Percentiles rank a stretch among this genome's conserved stretches.
These are phyloP conservation scores for Daldinia caldariorum DNA, from an alignment of 495 filamentous ascomycete species.

Conservation along the genomic window DNA sequence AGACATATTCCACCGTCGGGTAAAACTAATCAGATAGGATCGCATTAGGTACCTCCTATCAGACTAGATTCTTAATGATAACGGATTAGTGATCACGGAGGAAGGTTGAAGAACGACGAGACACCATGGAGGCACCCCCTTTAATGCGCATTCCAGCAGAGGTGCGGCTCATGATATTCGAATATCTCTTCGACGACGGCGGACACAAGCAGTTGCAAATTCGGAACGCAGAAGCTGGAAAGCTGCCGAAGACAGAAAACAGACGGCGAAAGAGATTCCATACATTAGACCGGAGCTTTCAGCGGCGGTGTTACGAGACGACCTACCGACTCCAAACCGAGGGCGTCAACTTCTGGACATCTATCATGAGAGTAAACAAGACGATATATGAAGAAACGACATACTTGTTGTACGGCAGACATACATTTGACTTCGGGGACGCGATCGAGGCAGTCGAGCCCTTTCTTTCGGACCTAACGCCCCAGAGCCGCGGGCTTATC, in stretches of 20 bases:
- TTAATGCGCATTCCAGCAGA: slow-evolving; percentile 58
- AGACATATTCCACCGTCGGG: neutral
- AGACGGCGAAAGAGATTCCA: slow-evolving; percentile 47
- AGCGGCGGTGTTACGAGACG: slow-evolving; percentile 52
- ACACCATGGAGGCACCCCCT: slow-evolving; percentile 36
- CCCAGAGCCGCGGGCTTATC: slow-evolving; percentile 53
- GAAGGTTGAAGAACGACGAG: neutral
- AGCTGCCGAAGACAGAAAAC: slow-evolving; percentile 14
- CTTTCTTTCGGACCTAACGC: slow-evolving; percentile 64
- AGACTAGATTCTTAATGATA: neutral
- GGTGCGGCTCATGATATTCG: slow-evolving; percentile 66
- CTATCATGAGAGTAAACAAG: slow-evolving; percentile 57
- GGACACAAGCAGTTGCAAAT: slow-evolving; percentile 41
- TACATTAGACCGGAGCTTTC: slow-evolving; percentile 44
- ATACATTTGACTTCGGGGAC: slow-evolving; percentile 62
- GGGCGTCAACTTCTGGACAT: slow-evolving; percentile 51
- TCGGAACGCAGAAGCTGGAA: slow-evolving; percentile 35
- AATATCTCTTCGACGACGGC: slow-evolving; percentile 60
- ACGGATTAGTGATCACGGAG: too few relatives aligned
- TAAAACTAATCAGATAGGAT: neutral
- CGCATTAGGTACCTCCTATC: too few relatives aligned
- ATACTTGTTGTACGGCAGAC: slow-evolving; percentile 59
- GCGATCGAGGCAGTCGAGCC: slow-evolving; percentile 65
- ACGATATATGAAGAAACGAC: slow-evolving; percentile 60
- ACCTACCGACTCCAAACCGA: slow-evolving; percentile 56